These are phyloP conservation scores for Nymphaea colorata DNA, from an alignment of 164 flowering plant species.

Conservation along the genomic window DNA sequence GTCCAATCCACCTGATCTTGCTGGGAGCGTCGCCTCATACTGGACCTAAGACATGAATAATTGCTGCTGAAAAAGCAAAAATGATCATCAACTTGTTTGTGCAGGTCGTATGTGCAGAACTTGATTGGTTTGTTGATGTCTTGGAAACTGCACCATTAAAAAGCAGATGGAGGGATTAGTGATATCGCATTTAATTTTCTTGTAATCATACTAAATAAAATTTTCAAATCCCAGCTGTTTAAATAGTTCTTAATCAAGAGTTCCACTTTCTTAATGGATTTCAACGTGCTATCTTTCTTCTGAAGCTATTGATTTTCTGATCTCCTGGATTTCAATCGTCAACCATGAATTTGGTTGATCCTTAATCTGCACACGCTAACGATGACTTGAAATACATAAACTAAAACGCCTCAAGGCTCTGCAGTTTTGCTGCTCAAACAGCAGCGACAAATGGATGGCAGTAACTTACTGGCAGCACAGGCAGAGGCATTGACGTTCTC, in stretches of 20 bases:
- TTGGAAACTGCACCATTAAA: not conserved
- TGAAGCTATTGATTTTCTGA: no score
- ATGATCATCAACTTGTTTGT: not conserved
- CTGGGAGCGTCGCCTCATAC: not conserved
- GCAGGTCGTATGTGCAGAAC: not conserved
- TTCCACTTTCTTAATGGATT: no score
- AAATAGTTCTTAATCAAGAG: no score
- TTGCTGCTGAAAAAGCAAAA: not conserved
- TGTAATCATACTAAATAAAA: no score
- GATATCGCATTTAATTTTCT: no score
- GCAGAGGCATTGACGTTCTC: conserved; percentile 40
- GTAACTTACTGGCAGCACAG: conserved; percentile 26
- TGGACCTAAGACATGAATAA: not conserved
- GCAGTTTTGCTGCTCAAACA: not conserved
- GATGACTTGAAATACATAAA: no score
- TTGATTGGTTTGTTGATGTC: not conserved
- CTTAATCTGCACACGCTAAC: no score
- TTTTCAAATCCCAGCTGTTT: no score
- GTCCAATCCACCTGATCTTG: not conserved
- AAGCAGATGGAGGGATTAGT: not conserved
- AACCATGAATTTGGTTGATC: no score
- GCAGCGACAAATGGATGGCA: not conserved
- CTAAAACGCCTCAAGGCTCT: no score
- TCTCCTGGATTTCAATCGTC: no score
- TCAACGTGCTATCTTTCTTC: no score